phyloP scores from a whole-genome alignment of 1,284 basidiomycete species.

The Austroboletus novae-zelandiae region DNA sequence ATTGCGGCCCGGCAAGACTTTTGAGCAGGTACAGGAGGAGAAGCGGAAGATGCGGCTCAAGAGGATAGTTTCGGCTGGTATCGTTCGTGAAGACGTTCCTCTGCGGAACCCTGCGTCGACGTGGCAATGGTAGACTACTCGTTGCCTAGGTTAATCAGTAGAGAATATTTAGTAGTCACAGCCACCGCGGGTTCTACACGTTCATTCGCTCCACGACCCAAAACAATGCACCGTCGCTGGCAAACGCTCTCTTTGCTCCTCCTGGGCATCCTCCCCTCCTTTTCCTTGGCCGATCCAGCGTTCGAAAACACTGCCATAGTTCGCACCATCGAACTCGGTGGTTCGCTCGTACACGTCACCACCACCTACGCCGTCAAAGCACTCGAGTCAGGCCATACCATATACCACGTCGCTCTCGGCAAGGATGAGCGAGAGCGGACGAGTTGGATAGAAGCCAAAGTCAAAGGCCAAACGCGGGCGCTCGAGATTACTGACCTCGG shows the following conservation, averaged over 20 bases:
- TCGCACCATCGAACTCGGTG: conserved; percentile 84
- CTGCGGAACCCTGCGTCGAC: conserved; percentile 71
- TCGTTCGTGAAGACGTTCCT: conserved; percentile 76
- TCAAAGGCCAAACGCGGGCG: conserved; percentile 66
- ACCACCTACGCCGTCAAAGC: conserved; percentile 86
- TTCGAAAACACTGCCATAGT: conserved; percentile 89
- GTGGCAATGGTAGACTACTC: conserved; percentile 76
- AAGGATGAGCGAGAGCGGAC: conserved; percentile 63
- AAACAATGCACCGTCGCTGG: conserved; percentile 43
- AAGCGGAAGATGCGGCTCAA: conserved; percentile 67
- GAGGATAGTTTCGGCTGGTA: conserved; percentile 76
- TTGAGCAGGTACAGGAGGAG: conserved; percentile 65
- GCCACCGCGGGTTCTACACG: conserved; percentile 5
- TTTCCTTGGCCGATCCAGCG: conserved; percentile 42
- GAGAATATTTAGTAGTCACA: conserved; percentile 9
- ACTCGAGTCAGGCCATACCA: conserved; percentile 55
- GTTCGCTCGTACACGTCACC: conserved; percentile 79
- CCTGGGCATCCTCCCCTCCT: conserved; percentile 29
- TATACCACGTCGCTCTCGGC: conserved; percentile 72
- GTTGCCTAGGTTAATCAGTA: not conserved
- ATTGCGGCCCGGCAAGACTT: conserved; percentile 81
- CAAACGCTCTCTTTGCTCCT: conserved; percentile 39
- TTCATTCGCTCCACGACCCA: conserved; percentile 12
- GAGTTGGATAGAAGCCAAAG: conserved; percentile 76
- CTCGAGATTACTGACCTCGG: conserved; percentile 54